Evolutionary conservation across 2,329 filamentous ascomycete species (phyloP).

Genomic region (Colletotrichum costaricense): DNA sequence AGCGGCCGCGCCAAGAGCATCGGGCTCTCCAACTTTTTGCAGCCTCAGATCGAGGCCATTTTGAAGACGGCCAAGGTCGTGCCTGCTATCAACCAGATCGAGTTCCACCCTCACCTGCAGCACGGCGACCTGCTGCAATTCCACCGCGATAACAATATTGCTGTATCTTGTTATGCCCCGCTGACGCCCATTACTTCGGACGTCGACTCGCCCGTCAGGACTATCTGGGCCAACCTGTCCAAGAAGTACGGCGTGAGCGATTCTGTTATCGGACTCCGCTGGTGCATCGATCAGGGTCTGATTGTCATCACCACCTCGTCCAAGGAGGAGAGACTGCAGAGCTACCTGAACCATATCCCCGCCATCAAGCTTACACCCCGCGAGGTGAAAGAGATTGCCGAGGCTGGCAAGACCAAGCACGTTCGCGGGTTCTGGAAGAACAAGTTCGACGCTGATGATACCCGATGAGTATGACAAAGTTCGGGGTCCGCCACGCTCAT

Average conservation of each 20-base stretch:
- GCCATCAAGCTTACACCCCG: constrained; percentile 68
- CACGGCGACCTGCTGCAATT: constrained; percentile 70
- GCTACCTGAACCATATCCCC: constrained; percentile 62
- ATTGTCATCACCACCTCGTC: constrained; percentile 70
- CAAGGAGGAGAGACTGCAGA: constrained; percentile 67
- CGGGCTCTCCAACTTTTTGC: constrained; percentile 81
- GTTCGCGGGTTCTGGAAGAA: constrained; percentile 69
- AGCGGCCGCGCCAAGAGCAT: constrained; percentile 76
- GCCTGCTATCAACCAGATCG: constrained; percentile 84
- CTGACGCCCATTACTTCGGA: constrained; percentile 63
- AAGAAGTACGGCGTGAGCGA: constrained; percentile 68
- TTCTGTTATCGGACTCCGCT: constrained; percentile 68
- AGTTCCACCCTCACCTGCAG: constrained; percentile 82
- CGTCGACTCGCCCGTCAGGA: constrained; percentile 64
- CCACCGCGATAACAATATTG: constrained; percentile 67
- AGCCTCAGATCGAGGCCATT: constrained; percentile 65
- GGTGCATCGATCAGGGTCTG: constrained; percentile 69
- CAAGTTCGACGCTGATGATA: constrained; percentile 64
- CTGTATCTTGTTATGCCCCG: constrained; percentile 65
- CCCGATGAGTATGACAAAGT: constrained; percentile 44
- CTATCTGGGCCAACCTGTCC: constrained; percentile 61
- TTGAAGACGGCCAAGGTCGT: constrained; percentile 68
- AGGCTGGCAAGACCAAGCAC: constrained; percentile 69
- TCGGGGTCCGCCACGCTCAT: background rate
- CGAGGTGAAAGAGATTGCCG: constrained; percentile 67